Percentiles rank a stretch among this genome's conserved stretches.
phyloP scores from a whole-genome alignment of 2,329 filamentous ascomycete genomes.

The Sporothrix inflata region DNA sequence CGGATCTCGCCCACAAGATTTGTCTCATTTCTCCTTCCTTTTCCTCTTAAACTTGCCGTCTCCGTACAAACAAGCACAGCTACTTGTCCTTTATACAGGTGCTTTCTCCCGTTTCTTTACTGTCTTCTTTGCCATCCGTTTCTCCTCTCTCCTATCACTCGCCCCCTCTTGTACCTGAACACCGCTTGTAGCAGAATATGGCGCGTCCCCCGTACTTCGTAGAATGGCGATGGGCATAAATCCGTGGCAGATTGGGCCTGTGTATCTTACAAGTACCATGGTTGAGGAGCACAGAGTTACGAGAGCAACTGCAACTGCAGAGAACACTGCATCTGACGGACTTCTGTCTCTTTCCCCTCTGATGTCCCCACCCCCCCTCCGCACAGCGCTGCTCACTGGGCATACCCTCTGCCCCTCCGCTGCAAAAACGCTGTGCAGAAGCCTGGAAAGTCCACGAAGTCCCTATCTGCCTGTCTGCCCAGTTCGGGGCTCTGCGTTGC shows the following conservation, averaged over 20 bases:
- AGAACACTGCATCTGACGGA: not conserved
- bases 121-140: not conserved
- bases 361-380: not conserved
- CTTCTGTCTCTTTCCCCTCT: not conserved
- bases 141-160: too few relatives aligned
- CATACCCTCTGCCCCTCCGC: not conserved
- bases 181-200: not conserved
- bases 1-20: not conserved
- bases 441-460: not conserved
- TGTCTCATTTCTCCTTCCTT: not conserved
- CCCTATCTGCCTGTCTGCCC: not conserved
- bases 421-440: not conserved
- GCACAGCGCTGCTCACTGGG: not conserved
- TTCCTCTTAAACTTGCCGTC: not conserved
- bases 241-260: conserved; percentile 21
- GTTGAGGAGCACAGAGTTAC: not conserved
- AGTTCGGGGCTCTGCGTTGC: not conserved
- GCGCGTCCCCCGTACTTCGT: not conserved
- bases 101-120: not conserved
- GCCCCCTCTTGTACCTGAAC: not conserved
- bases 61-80: not conserved
- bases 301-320: not conserved
- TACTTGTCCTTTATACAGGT: not conserved
- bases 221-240: conserved; percentile 21
- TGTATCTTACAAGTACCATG: too few relatives aligned